Evolutionary conservation across 148 eudicot species (phyloP).

Genomic region (Rhododendron henanense): DNA sequence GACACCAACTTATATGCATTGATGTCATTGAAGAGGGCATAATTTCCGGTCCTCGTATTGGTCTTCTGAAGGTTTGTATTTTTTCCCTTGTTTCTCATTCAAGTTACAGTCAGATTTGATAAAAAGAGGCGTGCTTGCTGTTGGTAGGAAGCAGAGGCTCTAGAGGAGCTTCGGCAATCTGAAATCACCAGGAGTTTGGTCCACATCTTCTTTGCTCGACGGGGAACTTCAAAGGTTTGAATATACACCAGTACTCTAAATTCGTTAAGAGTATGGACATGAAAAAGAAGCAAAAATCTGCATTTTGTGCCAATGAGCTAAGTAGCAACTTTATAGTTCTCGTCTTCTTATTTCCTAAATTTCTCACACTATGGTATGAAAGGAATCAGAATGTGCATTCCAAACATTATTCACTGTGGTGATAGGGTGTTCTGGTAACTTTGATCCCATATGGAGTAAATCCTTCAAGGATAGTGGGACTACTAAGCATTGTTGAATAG

Average conservation of each 20-base stretch:
- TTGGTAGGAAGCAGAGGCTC: constrained; percentile 72
- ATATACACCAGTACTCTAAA: neutral
- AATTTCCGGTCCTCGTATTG: constrained; percentile 69
- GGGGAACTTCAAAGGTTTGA: constrained; percentile 73
- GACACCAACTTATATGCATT: constrained; percentile 69
- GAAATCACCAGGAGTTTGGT: constrained; percentile 83
- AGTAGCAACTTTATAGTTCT: neutral
- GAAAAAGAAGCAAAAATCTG: neutral
- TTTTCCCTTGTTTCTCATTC: neutral
- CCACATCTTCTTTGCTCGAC: constrained; percentile 77
- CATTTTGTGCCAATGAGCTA: neutral
- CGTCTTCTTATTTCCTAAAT: neutral
- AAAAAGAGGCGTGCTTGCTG: neutral
- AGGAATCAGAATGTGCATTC: neutral
- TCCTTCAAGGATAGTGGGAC: neutral
- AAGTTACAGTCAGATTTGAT: neutral
- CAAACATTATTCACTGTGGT: neutral
- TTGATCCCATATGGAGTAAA: neutral
- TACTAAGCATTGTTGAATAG: neutral
- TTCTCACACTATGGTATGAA: neutral
- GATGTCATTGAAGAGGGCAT: constrained; percentile 86
- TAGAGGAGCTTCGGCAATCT: constrained; percentile 59
- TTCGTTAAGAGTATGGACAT: neutral
- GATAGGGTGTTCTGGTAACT: neutral
- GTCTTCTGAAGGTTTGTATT: constrained; percentile 57